phyloP scores from a whole-genome alignment of 73 alveolate species.

The Blepharisma japonicum region DNA sequence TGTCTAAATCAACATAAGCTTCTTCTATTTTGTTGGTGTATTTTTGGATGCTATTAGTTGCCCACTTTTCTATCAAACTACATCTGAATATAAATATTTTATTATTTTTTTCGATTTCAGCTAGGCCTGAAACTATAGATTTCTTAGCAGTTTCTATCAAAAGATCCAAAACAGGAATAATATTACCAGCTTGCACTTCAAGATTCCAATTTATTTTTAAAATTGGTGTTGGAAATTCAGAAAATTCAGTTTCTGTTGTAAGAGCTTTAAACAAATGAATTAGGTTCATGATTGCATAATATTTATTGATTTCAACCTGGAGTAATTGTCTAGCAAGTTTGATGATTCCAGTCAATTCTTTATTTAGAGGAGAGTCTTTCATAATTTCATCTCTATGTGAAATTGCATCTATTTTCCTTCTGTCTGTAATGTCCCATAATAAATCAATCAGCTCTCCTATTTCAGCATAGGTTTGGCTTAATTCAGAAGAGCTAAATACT shows the following conservation, averaged over 20 bases:
- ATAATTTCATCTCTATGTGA: background rate
- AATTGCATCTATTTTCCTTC: background rate
- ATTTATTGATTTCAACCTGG: constrained; percentile 16
- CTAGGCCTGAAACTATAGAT: background rate
- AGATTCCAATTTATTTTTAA: background rate
- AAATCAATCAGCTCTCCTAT: background rate
- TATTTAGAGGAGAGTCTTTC: background rate
- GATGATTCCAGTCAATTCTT: background rate
- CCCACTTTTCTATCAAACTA: background rate
- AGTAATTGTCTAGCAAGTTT: background rate
- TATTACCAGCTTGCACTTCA: no score
- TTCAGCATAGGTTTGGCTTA: background rate
- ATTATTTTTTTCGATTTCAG: background rate
- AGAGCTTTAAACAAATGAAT: background rate
- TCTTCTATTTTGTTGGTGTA: background rate
- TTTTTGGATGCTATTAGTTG: background rate
- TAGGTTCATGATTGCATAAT: background rate
- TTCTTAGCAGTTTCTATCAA: background rate
- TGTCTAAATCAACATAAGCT: background rate
- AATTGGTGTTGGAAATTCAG: background rate
- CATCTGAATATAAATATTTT: no score
- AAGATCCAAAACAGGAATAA: background rate
- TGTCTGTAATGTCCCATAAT: background rate
- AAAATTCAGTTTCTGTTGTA: background rate
- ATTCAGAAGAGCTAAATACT: background rate